Evolutionary conservation across 2,329 filamentous ascomycete species (phyloP), one percentile per base, ranked within the genome.

Genomic region (Aspergillus ochraceus): DNA sequence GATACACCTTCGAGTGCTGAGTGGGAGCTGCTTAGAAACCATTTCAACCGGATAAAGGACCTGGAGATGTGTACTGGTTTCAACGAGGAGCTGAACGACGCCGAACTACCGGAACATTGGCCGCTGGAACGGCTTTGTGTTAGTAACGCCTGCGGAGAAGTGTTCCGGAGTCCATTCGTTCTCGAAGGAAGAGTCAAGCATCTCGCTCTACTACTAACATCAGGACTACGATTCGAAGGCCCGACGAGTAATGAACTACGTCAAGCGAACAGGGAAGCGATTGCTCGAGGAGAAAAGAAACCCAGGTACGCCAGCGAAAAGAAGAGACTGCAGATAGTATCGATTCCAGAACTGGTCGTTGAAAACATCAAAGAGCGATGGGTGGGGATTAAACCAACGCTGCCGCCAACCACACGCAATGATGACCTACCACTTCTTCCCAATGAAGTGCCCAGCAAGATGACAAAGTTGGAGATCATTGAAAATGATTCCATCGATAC

Each of bases 401-500:
- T 24, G 20, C 19, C 22, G 20, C 45, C 45, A 9, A 47, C 12
- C 8, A 47, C 22, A 24, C 45, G 12, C 9, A 24, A 47, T 17
- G 11, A 4, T 20, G 12, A 24, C 45, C 20, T 47, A 22, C 45
- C 19, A 11, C 19, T 47, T 5, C 45, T 47, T 19, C 45, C 45
- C 1, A 47, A 22, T 12, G 19, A 24, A 36, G 36, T 29, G 9
- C 46, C 49, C 62, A 62, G 22, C 29, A 47, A 24, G 45, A 47
- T 70, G n/a, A 29, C 49, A 6, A 68, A 54, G 4, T 39, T 71
- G 14, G 70, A 71, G 24, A 71, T 71, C 26, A 54, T 65, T n/a
- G 66, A 70, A 36, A 70, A 70, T 36, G 68, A 71, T 22, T 65
- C 68, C 1, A 61, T 70, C 1, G 67, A 70, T 32, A 62, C 67